These are phyloP conservation scores for Biscogniauxia mediterranea DNA, from an alignment of 2,329 filamentous ascomycete species.

Conservation along the genomic window DNA sequence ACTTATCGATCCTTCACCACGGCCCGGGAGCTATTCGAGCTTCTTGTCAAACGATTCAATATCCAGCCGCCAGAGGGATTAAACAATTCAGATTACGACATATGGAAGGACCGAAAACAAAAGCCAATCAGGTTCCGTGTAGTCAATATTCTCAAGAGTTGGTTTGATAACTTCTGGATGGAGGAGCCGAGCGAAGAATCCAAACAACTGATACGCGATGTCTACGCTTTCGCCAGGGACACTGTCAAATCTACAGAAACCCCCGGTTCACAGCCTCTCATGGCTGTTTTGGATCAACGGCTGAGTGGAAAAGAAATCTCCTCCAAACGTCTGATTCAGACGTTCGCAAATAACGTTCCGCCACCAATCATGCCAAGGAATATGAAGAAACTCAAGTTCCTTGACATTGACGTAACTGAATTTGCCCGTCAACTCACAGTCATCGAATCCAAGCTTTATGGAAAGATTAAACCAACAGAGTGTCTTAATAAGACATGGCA, in stretches of 20 bases:
- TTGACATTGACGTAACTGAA: slow-evolving; percentile 93
- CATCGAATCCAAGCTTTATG: slow-evolving; percentile 91
- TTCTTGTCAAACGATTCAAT: slow-evolving; percentile 86
- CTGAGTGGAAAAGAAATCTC: slow-evolving; percentile 84
- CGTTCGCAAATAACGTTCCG: slow-evolving; percentile 77
- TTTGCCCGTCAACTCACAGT: slow-evolving; percentile 98
- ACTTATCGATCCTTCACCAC: slow-evolving; percentile 95
- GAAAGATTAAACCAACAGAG: slow-evolving; percentile 93
- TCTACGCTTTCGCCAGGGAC: slow-evolving; percentile 88
- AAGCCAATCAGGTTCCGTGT: slow-evolving; percentile 94
- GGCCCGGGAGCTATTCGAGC: slow-evolving; percentile 86
- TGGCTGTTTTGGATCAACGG: slow-evolving; percentile 85
- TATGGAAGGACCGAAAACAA: slow-evolving; percentile 92
- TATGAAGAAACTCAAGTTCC: slow-evolving; percentile 98
- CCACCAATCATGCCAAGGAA: slow-evolving; percentile 94
- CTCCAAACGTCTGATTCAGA: slow-evolving; percentile 82
- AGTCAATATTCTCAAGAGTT: slow-evolving; percentile 95
- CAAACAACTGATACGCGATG: slow-evolving; percentile 79
- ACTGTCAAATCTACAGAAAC: slow-evolving; percentile 92
- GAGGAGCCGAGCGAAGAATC: slow-evolving; percentile 84
- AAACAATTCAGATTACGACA: slow-evolving; percentile 70
- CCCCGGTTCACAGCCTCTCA: slow-evolving; percentile 79
- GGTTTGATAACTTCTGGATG: slow-evolving; percentile 99
- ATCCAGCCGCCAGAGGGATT: slow-evolving; percentile 88
- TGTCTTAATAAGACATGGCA: slow-evolving; percentile 99